These are phyloP conservation scores for Dentipellis sp. DNA, from an alignment of 768 basidiomycete species.

Conservation along the genomic window DNA sequence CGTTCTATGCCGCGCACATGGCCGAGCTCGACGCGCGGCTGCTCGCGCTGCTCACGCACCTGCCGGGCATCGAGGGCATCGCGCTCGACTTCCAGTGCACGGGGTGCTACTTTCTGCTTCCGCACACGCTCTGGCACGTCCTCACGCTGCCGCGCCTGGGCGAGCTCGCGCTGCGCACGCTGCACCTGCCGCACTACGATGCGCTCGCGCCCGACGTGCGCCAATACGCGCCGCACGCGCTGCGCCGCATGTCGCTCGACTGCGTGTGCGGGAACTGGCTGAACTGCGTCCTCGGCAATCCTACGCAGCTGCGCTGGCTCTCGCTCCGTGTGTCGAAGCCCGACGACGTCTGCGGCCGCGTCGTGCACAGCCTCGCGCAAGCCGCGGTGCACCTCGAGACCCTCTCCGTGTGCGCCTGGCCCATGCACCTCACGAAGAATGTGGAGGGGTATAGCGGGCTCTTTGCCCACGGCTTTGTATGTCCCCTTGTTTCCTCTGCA, in stretches of 20 bases:
- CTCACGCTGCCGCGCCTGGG: neutral
- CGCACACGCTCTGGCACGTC: neutral
- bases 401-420: neutral
- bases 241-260: neutral
- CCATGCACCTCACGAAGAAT: neutral
- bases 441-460: neutral
- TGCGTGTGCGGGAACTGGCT: neutral
- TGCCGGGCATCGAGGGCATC: neutral
- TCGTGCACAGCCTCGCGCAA: neutral
- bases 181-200: neutral
- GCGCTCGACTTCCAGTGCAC: neutral
- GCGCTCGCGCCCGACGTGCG: neutral
- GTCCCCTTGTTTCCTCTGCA: neutral
- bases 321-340: neutral
- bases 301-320: neutral
- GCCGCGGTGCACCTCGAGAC: neutral
- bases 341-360: neutral
- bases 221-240: neutral
- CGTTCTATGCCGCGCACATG: neutral
- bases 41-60: neutral
- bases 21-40: neutral
- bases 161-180: neutral
- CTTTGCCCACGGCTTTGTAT: neutral
- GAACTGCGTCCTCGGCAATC: neutral
- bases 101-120: neutral